Base-by-base conservation (phyloP, 257 asterid species). In the Nicotiana paniculata region DNA sequence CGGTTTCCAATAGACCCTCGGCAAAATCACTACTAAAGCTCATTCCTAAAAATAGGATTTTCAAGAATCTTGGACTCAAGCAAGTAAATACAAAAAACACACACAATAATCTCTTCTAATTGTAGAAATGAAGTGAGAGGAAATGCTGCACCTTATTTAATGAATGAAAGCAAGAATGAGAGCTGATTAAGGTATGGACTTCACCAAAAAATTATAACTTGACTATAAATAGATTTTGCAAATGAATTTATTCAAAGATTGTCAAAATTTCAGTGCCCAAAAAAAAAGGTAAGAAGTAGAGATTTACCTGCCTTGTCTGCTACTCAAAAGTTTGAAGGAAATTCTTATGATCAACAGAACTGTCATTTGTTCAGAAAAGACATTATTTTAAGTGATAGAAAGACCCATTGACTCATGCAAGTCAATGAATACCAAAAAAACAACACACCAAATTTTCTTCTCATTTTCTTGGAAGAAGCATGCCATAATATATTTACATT, bases 381-480 rank as follows among this genome's bases (percentile, higher is more conserved):
- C 26, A 26, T 75, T 48, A 75, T 75, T 51, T 51, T 48, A 48
- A 62, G 46, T 79, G 30, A 63, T 33, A 43, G 30, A 13, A 82
- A 81, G 53, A 64, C 79, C 53, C 24, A 26, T 66, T 83, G 85
- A 83, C 82, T 67, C 61, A 17, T 32, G 8, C 77, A 81, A 81
- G 83, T 77, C 85, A 81, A 85, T 59, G 62, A 59, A 75, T 6
- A 17, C 26, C 53, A 65, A 37, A 6, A 65, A 79, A 80, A 61
- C 15, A 13, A 75, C 79, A 68, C 65, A 59, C 18, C 18, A 37
- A 55, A 67, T 39, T 64, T 82, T 48, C 77, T 54, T 7, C 79
- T 84, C 77, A 83, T 79, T 81, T 86, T 77, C 90, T 33, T 46
- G 63, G 90, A 88, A 85, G 59, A 78, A 80, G 66, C 63, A 17